phyloP scores from a whole-genome alignment of 2,329 filamentous ascomycete species.

The Colletotrichum trifolii region DNA sequence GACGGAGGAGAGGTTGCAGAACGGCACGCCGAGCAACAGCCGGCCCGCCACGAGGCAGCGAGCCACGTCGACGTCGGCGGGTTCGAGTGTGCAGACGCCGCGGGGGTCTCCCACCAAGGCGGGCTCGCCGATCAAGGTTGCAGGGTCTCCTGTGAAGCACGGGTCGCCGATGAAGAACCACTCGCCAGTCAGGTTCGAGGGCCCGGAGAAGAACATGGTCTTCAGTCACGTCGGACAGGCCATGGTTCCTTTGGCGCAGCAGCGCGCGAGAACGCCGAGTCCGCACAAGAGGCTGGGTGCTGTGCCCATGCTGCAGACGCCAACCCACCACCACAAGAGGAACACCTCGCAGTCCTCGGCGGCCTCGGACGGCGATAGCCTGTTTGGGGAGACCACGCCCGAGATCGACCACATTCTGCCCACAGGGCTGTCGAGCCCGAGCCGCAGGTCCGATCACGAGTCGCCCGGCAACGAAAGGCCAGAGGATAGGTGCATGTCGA shows the following conservation, averaged over 20 bases:
- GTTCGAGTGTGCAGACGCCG: constrained; percentile 32
- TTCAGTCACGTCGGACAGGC: constrained; percentile 17
- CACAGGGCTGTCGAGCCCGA: constrained; percentile 57
- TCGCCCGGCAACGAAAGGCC: constrained; percentile 32
- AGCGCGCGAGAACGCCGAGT: constrained; percentile 19
- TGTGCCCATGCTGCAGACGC: constrained; percentile 7
- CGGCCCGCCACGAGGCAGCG: constrained; percentile 42
- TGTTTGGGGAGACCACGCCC: constrained; percentile 50
- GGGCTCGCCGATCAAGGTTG: constrained; percentile 2
- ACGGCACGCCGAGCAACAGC: constrained; percentile 49
- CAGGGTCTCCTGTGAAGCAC: constrained; percentile 1
- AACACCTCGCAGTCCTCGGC: constrained; percentile 27
- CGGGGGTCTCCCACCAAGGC: constrained; percentile 21
- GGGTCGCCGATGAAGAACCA: constrained; percentile 9
- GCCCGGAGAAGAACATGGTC: neutral
- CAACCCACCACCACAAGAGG: constrained; percentile 16
- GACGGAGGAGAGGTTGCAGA: constrained; percentile 62
- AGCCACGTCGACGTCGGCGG: constrained; percentile 42
- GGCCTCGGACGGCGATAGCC: constrained; percentile 49
- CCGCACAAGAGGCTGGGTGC: constrained; percentile 18
- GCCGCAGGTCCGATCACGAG: constrained; percentile 46
- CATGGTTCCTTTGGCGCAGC: neutral
- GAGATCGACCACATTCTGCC: constrained; percentile 45
- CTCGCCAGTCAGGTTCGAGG: neutral
- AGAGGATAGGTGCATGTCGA: constrained; percentile 34